Base-by-base conservation (phyloP, 306 rosid genomes). In the Medicago truncatula region DNA sequence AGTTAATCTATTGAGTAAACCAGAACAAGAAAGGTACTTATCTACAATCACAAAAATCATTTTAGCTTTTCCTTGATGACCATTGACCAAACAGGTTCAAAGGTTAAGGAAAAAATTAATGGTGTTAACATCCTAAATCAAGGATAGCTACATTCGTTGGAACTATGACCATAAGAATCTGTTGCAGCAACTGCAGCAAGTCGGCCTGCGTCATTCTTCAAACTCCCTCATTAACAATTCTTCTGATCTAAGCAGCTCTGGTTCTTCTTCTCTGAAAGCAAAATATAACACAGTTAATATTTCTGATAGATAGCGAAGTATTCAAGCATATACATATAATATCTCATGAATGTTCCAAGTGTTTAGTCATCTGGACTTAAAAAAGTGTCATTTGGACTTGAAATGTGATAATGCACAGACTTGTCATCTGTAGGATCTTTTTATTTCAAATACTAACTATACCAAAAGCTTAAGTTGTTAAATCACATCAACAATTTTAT, bases 241-340 rank as follows among this genome's bases (percentile, higher is more conserved):
- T 84, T 77, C 61, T 76, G 79, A 82, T 54, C 84, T 65, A 47
- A 70, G 65, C 60, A 15, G 70, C 18, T 61, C 52, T 82, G 83
- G 13, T 60, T 43, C 13, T 28, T 80, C 82, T 88, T 88, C 44
- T 25, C 96, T 90, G 89, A 62, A 73, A 73, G 60, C 70, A 63
- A 38, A 62, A 76, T 49, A 71, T 52, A 53, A 53, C 44, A 38
- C 39, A 2, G 34, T 77, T 64, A 67, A 40, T 68, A 47, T 16
- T 21, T 23, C 46, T 21, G 15, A 25, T 52, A 4, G 65, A 54
- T 50, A 43, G 46, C 14, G 56, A 43, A 31, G 16, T 49, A 18
- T 44, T 25, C 17, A 44, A 40, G 47, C 7, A 61, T 20, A 39
- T 65, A 6, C 18, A 65, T 39, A 17, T 17, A 39, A 65, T 34